phyloP scores from a whole-genome alignment of 345 rosid species.

The Citrus glauca region DNA sequence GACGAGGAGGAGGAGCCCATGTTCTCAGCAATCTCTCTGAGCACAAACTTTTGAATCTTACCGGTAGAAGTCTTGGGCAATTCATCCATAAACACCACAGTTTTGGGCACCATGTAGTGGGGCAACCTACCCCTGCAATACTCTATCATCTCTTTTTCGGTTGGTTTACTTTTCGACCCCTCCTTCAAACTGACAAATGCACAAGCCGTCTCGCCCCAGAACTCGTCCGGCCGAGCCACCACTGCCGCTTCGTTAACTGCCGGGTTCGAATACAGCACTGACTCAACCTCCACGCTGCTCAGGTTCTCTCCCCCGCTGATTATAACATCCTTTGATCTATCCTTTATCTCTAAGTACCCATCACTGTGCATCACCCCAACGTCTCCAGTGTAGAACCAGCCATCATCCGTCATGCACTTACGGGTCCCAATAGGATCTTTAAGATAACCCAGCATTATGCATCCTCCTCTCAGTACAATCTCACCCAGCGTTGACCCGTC shows the following conservation, averaged over 20 bases:
- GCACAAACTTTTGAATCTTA: conserved; percentile 51
- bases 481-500: conserved; percentile 71
- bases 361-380: conserved; percentile 70
- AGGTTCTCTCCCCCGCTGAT: conserved; percentile 88
- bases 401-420: conserved; percentile 42
- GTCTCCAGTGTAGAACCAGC: conserved; percentile 72
- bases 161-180: conserved; percentile 1
- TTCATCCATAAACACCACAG: conserved; percentile 53
- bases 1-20: conserved; percentile 10
- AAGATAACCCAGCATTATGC: conserved; percentile 72
- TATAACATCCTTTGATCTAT: conserved; percentile 71
- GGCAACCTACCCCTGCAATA: conserved; percentile 46
- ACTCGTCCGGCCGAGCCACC: conserved; percentile 74
- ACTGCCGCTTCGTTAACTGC: conserved; percentile 75
- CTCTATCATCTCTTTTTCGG: conserved; percentile 35
- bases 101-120: conserved; percentile 62
- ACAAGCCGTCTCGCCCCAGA: conserved; percentile 89
- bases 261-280: conserved; percentile 59
- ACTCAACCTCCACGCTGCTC: conserved; percentile 73
- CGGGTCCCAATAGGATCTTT: conserved; percentile 57
- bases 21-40: conserved; percentile 34
- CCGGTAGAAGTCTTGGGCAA: conserved; percentile 67
- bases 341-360: conserved; percentile 67
- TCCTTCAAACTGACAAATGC: conserved; percentile 56
- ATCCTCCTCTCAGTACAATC: conserved; percentile 60